phyloP scores from a whole-genome alignment of 768 basidiomycete genomes.

The Pholiota molesta region DNA sequence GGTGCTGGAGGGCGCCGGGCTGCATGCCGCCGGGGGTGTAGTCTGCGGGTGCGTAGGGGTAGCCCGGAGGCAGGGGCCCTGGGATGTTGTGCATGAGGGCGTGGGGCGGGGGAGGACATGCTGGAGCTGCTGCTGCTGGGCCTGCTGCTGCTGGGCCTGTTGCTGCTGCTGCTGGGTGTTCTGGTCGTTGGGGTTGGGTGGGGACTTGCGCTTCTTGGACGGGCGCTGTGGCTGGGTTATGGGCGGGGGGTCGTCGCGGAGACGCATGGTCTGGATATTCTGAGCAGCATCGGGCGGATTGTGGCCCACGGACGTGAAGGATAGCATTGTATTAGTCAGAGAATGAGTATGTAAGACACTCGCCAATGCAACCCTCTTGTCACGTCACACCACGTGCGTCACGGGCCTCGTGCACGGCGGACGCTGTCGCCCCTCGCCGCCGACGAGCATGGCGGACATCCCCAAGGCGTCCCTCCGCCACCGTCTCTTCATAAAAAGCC shows the following conservation, averaged over 20 bases:
- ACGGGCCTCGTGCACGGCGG: conserved; percentile 1
- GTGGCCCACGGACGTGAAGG: conserved; percentile 28
- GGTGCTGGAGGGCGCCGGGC: conserved; percentile 23
- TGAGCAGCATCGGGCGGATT: conserved; percentile 33
- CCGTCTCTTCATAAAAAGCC: conserved; percentile 32
- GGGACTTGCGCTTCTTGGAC: conserved; percentile 71
- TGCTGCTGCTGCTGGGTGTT: conserved; percentile 27
- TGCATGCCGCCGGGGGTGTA: conserved; percentile 56
- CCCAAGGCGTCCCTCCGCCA: conserved; percentile 33
- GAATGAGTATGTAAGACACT: conserved; percentile 43
- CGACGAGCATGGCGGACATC: conserved; percentile 13
- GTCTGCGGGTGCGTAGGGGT: conserved; percentile 51
- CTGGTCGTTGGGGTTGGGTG: conserved; percentile 40
- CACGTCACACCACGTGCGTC: conserved; percentile 19
- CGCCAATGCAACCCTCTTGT: conserved; percentile 9
- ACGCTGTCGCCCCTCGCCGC: conserved; percentile 16
- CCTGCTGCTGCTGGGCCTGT: conserved; percentile 24
- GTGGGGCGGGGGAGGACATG: conserved; percentile 57
- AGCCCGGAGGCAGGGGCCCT: conserved; percentile 50
- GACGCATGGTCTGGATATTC: conserved; percentile 51
- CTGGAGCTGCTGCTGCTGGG: conserved; percentile 38
- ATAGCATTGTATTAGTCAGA: conserved; percentile 55
- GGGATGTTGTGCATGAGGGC: conserved; percentile 53
- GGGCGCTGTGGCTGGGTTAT: conserved; percentile 47
- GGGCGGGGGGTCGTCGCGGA: conserved; percentile 60